Evolutionary conservation across 73 alveolate species (phyloP).

Genomic region (Paramecium caudatum): DNA sequence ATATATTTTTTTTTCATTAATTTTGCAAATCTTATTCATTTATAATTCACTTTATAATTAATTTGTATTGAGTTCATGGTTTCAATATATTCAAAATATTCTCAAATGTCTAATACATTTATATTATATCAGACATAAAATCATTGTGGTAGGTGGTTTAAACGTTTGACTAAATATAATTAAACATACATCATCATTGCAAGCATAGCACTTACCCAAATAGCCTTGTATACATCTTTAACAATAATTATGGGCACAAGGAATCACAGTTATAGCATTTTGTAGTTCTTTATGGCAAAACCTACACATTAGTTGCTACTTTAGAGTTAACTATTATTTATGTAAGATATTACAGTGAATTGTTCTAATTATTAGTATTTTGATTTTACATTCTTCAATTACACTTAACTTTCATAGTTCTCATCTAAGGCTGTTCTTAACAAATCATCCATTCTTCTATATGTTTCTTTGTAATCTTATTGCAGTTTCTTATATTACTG

Average conservation of each 20-base stretch:
- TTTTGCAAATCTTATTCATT: background rate
- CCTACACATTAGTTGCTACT: conserved; percentile 5
- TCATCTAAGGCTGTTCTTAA: conserved; percentile 28
- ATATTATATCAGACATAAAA: background rate
- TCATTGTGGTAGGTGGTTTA: conserved; percentile 1
- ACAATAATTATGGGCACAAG: conserved; percentile 37
- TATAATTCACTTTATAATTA: conserved; percentile 2
- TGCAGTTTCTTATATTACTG: background rate
- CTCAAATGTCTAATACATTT: conserved; percentile 20
- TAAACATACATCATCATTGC: conserved; percentile 13
- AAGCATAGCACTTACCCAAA: conserved; percentile 12
- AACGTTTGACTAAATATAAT: background rate
- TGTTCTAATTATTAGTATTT: conserved; percentile 1
- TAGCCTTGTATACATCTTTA: conserved; percentile 1
- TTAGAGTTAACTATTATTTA: background rate
- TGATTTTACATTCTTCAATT: background rate
- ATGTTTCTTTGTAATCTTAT: conserved; percentile 1
- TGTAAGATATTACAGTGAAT: background rate
- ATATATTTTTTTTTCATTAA: background rate
- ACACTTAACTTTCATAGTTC: background rate
- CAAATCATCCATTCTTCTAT: conserved; percentile 41
- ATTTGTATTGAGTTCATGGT: background rate
- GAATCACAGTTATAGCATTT: conserved; percentile 32
- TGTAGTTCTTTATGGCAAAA: background rate
- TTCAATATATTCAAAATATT: background rate